Evolutionary conservation across 345 rosid species (phyloP).

Genomic region (Moricandia arvensis): DNA sequence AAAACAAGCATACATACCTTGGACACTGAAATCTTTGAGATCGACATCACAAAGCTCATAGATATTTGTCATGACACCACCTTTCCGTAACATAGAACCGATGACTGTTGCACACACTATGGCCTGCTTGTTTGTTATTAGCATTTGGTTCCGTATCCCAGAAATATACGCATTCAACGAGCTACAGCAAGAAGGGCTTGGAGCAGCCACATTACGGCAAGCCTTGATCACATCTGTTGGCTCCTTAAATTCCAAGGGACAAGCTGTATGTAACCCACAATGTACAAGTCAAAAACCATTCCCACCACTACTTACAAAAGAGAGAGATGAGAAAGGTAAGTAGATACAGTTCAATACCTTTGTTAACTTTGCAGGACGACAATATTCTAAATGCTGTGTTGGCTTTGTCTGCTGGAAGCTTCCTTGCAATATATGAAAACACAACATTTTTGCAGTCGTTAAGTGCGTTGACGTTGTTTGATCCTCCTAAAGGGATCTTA

Average conservation of each 20-base stretch:
- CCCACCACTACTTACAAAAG: background rate
- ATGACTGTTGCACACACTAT: slow-evolving; percentile 82
- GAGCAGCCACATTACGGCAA: slow-evolving; percentile 85
- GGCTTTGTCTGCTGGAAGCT: slow-evolving; percentile 64
- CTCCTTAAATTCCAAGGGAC: slow-evolving; percentile 83
- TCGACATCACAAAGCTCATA: slow-evolving; percentile 95
- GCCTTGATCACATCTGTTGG: slow-evolving; percentile 79
- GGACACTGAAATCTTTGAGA: slow-evolving; percentile 93
- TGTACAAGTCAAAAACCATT: slow-evolving; percentile 2
- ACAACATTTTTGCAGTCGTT: slow-evolving; percentile 87
- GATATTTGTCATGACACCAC: slow-evolving; percentile 82
- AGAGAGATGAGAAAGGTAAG: slow-evolving; percentile 3
- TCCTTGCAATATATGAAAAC: slow-evolving; percentile 71
- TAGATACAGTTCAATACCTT: slow-evolving; percentile 43
- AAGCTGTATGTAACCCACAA: slow-evolving; percentile 54
- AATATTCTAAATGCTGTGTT: slow-evolving; percentile 72
- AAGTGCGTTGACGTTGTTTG: slow-evolving; percentile 52
- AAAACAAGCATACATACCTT: slow-evolving; percentile 48
- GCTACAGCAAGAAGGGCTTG: slow-evolving; percentile 93
- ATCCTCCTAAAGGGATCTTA: slow-evolving; percentile 44
- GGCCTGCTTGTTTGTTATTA: slow-evolving; percentile 95
- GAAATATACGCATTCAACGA: slow-evolving; percentile 76
- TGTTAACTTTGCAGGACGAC: slow-evolving; percentile 90
- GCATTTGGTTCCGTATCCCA: slow-evolving; percentile 85
- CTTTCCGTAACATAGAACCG: slow-evolving; percentile 78